These are phyloP conservation scores for Houttuynia cordata DNA, from an alignment of 164 flowering plant species.

Conservation along the genomic window DNA sequence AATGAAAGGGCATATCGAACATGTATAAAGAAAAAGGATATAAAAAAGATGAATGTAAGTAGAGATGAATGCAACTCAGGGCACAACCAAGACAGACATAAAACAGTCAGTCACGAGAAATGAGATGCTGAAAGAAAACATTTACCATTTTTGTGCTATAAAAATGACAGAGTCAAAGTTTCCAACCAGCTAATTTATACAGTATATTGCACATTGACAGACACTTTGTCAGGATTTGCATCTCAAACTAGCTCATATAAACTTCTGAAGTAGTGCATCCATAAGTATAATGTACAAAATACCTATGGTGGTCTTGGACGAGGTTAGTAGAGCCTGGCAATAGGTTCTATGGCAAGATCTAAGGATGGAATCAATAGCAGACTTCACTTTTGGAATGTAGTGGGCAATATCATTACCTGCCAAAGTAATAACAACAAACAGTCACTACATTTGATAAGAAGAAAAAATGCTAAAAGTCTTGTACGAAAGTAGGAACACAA, in stretches of 20 bases:
- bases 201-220: too few species aligned
- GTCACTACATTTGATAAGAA: too few species aligned
- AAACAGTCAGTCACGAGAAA: too few species aligned
- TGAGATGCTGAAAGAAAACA: background rate
- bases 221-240: too few species aligned
- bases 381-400: slow-evolving; percentile 89
- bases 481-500: slow-evolving; percentile 5
- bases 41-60: background rate
- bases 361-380: slow-evolving; percentile 83
- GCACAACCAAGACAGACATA: background rate
- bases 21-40: background rate
- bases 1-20: background rate
- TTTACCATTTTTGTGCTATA: too few species aligned
- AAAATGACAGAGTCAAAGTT: background rate
- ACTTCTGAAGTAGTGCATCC: too few species aligned
- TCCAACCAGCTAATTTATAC: too few species aligned
- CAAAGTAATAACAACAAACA: slow-evolving; percentile 7
- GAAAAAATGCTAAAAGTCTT: too few species aligned
- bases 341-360: slow-evolving; percentile 77
- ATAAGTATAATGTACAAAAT: slow-evolving; percentile 7
- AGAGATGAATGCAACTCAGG: background rate
- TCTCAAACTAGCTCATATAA: too few species aligned
- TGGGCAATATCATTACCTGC: slow-evolving; percentile 85
- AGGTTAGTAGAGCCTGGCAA: slow-evolving; percentile 89
- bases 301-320: slow-evolving; percentile 85